Evolutionary conservation across 164 flowering plant genomes (phyloP), one percentile per base, ranked within the genome.

Genomic region (Sedum album): DNA sequence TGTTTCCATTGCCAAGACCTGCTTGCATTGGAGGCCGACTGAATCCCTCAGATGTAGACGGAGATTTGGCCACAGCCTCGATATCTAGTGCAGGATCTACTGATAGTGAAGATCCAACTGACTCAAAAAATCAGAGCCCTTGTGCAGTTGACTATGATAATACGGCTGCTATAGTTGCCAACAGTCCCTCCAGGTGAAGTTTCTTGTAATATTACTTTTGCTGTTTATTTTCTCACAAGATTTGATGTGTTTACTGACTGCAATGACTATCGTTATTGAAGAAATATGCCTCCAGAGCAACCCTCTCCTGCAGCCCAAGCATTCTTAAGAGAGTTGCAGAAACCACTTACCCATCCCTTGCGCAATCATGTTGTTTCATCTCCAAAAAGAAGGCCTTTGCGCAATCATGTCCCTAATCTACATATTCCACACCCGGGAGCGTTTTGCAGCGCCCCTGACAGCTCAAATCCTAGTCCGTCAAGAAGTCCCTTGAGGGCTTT

Each of bases 381-480:
- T 26, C 86, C 87, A 38, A 83, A 78, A 74, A 78, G 82, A 46
- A 81, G 86, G 41, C 84, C 17, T 20, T 30, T 81, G 38, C 67
- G 78, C 65, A 73, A 74, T 63, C 82, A 84, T 68, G 77, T 86
- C 23, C 80, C 85, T 38, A 85, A 82, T 73, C 66, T 91, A 71
- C 97, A 82, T 73, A 81, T 88, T 66, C 90, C 90, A 68, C 70
- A 26, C 30, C 78, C 75, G 65, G 85, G 85, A 75, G 83, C 86
- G 64, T 78, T 89, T 38, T 82, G 69, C 67, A 91, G 88, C 83
- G 94, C 91, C 75, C 94, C 94, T 48, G 96, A 91, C 73, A 93
- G 98, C 78, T 89, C 97, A 23, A 80, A 87, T 87, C 89, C 96
- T 60, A 93, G 97, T 79, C 98, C 97, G 66, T 87, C 97, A 39